Conservation (phyloP, 1,284 basidiomycete species). For the Anthracocystis walkeri region DNA sequence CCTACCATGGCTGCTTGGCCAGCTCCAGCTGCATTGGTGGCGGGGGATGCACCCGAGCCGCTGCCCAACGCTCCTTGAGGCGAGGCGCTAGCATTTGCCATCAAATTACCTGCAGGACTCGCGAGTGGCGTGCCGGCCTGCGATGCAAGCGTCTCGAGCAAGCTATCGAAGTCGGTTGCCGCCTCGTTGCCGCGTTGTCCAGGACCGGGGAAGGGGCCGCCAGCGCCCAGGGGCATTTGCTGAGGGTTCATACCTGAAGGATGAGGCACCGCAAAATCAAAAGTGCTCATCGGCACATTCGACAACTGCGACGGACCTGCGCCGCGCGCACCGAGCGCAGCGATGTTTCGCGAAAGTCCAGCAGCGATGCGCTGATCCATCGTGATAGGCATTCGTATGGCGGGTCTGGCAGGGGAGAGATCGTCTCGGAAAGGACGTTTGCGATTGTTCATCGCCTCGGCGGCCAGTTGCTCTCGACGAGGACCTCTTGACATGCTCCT, state of each 20-base stretch:
- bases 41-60: conserved; percentile 42
- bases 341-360: conserved; percentile 64
- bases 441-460: conserved; percentile 50
- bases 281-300: conserved; percentile 54
- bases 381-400: conserved; percentile 55
- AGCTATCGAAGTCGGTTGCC: conserved; percentile 40
- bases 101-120: conserved; percentile 26
- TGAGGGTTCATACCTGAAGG: conserved; percentile 22
- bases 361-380: conserved; percentile 66
- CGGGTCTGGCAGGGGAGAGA: conserved; percentile 58
- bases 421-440: conserved; percentile 65
- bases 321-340: conserved; percentile 48
- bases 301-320: conserved; percentile 33
- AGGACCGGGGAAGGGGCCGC: neutral
- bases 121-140: conserved; percentile 43
- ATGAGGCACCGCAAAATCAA: conserved; percentile 59
- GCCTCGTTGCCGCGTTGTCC: conserved; percentile 12
- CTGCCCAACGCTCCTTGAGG: conserved; percentile 39
- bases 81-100: conserved; percentile 29
- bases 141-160: conserved; percentile 48
- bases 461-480: conserved; percentile 40
- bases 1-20: conserved; percentile 2
- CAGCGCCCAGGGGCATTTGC: conserved; percentile 19
- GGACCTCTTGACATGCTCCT: conserved; percentile 63
- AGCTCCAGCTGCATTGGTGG: conserved; percentile 5